A percentile compares a stretch with the other conserved stretches of the same genome.
Evolutionary conservation across 352 stramenopile genomes (phyloP).

Genomic region (Globisporangium canariense): DNA sequence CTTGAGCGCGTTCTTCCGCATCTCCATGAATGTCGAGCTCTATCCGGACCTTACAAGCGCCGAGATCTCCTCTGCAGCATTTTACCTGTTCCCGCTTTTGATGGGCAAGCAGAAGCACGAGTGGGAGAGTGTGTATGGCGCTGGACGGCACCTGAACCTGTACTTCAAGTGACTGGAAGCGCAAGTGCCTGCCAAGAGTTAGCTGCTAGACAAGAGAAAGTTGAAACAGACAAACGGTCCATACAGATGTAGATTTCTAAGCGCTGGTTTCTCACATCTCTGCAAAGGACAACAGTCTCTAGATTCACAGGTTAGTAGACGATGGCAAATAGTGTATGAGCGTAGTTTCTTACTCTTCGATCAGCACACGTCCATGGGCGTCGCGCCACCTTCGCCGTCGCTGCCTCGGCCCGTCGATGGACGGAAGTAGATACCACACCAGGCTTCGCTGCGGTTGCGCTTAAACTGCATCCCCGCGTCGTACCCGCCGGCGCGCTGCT

Average conservation of each 20-base stretch:
- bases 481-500: conserved; percentile 79
- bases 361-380: conserved; percentile 57
- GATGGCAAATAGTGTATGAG: conserved; percentile 4
- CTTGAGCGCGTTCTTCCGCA: conserved; percentile 34
- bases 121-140: conserved; percentile 20
- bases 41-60: conserved; percentile 16
- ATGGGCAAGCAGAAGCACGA: conserved; percentile 23
- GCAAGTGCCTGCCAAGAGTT: conserved; percentile 3
- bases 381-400: conserved; percentile 18
- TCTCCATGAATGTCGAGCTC: conserved; percentile 21
- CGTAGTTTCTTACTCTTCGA: neutral
- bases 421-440: conserved; percentile 72
- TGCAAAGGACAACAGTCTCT: neutral
- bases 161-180: conserved; percentile 51
- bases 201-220: neutral
- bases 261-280: neutral
- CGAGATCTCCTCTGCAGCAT: conserved; percentile 29
- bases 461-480: conserved; percentile 76
- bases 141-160: conserved; percentile 33
- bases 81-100: neutral
- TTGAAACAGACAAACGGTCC: neutral
- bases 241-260: neutral
- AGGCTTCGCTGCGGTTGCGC: conserved; percentile 76
- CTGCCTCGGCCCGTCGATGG: conserved; percentile 28
- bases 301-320: neutral